A percentile compares a stretch with the other conserved stretches of the same genome.
Conservation (phyloP, 306 rosid species). For the Cucurbita argyrosperma region DNA sequence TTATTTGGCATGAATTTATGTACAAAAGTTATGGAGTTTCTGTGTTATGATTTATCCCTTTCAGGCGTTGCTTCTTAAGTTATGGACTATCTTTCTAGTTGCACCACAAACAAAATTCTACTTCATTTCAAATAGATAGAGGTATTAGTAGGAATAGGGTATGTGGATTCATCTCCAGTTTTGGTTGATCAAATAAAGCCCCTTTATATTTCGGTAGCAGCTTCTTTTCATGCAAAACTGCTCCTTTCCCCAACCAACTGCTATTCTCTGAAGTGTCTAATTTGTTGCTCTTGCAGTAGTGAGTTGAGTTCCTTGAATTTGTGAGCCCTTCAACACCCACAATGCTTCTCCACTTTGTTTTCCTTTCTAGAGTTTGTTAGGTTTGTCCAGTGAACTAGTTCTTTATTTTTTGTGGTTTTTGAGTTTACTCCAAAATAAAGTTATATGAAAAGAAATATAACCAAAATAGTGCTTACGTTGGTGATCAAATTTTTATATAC, state of each 20-base stretch:
- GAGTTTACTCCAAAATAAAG: too few relatives aligned
- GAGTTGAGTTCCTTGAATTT: too few relatives aligned
- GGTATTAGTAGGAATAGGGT: neutral
- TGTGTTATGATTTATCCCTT: neutral
- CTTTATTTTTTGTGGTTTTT: too few relatives aligned
- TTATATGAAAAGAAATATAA: too few relatives aligned
- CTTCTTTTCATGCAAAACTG: neutral
- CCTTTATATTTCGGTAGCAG: neutral
- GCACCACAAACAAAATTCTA: neutral
- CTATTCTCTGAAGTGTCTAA: too few relatives aligned
- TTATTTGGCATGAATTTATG: neutral
- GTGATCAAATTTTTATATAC: too few relatives aligned
- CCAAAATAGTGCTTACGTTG: too few relatives aligned
- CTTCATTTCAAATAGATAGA: neutral
- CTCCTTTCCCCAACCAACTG: neutral
- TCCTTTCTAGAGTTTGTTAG: too few relatives aligned
- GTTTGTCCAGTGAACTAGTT: too few relatives aligned
- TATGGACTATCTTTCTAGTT: neutral
- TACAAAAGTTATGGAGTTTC: neutral
- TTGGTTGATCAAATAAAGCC: neutral
- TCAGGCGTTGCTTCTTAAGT: neutral
- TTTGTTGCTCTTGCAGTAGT: too few relatives aligned
- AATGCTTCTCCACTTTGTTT: too few relatives aligned
- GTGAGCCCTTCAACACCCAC: too few relatives aligned
- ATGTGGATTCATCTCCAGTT: neutral